Base-by-base conservation (phyloP, 2,329 filamentous ascomycete genomes). In the Aspergillus sp. region DNA sequence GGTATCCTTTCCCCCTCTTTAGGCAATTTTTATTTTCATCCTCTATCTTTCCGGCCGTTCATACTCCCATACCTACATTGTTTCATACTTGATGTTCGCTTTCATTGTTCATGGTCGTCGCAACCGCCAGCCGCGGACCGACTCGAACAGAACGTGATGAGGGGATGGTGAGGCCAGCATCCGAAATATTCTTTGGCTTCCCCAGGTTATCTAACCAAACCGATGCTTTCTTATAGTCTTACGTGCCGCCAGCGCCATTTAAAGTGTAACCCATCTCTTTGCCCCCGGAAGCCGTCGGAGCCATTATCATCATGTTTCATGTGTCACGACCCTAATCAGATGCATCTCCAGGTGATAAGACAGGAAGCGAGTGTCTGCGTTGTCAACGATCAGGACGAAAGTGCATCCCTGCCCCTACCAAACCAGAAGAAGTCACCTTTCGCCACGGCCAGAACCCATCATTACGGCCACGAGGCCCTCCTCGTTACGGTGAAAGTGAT, bases 171-270 rank as follows among this genome's bases (percentile, higher is more conserved):
- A 68, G 68, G 25, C 11, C 25, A 31, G 32, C 20, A 29, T 34
- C n/a, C 29, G 9, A 17, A 13, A n/a, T 31, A 11, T n/a, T 20
- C 47, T 49, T 29, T 29, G 40, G 47, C 32, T 31, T 19, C 7
- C 19, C 21, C 47, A 23, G 17, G 20, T 46, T 32, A 14, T 46
- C 25, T 47, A 48, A 21, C 38, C 34, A n/a, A n/a, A 17, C 3
- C 7, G 7, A 25, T 23, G 34, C 42, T 46, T 29, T 19, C 20
- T 45, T 16, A 31, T 21, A 71, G 68, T 62, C 67, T 71, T 55
- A 71, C 67, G 20, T 71, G 68, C 62, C 68, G 68, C 59, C 61
- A 69, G 63, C 68, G 68, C 64, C 68, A 71, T 67, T 56, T 71
- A 56, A 71, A 69, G 69, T 71, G 68, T 71, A 64, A 42, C 32